phyloP scores from a whole-genome alignment of 2,329 filamentous ascomycete genomes.

The Falciphora oryzae region DNA sequence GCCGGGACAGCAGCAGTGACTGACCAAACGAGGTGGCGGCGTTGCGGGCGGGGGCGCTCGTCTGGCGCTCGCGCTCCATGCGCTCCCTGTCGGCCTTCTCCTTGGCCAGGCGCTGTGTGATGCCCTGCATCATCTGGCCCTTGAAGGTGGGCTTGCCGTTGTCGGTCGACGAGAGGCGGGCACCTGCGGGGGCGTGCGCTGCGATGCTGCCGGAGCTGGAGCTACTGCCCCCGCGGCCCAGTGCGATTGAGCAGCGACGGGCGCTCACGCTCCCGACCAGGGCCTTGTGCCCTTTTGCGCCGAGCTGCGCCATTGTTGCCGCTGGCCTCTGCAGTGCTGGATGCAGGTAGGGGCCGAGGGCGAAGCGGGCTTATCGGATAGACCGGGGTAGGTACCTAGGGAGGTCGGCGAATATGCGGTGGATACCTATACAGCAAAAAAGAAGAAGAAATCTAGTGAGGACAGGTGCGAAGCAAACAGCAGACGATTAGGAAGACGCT shows the following conservation, averaged over 20 bases:
- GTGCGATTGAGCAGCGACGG: not conserved
- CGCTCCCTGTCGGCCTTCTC: slow-evolving; percentile 42
- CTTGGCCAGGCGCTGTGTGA: slow-evolving; percentile 40
- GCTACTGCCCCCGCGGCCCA: not conserved
- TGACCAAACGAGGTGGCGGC: slow-evolving; percentile 43
- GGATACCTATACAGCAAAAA: not conserved
- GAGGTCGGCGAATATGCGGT: not conserved
- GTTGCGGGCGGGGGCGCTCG: slow-evolving; percentile 32
- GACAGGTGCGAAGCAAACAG: not conserved
- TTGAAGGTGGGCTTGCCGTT: slow-evolving; percentile 33
- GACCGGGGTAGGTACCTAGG: no score
- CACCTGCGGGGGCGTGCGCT: slow-evolving; percentile 3
- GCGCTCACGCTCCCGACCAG: slow-evolving; percentile 6
- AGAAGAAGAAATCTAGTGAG: no score
- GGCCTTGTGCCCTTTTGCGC: slow-evolving; percentile 10
- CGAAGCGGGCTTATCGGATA: no score
- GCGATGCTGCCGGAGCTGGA: not conserved
- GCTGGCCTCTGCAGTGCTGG: no score
- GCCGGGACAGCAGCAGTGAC: slow-evolving; percentile 7
- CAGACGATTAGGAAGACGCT: not conserved
- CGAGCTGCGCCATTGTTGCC: slow-evolving; percentile 8
- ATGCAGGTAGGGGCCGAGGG: no score
- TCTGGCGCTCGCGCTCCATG: slow-evolving; percentile 33
- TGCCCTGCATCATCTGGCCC: slow-evolving; percentile 50
- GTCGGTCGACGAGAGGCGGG: slow-evolving; percentile 13